Conservation (phyloP, 2,329 filamentous ascomycete genomes). For the Neurospora sp. region DNA sequence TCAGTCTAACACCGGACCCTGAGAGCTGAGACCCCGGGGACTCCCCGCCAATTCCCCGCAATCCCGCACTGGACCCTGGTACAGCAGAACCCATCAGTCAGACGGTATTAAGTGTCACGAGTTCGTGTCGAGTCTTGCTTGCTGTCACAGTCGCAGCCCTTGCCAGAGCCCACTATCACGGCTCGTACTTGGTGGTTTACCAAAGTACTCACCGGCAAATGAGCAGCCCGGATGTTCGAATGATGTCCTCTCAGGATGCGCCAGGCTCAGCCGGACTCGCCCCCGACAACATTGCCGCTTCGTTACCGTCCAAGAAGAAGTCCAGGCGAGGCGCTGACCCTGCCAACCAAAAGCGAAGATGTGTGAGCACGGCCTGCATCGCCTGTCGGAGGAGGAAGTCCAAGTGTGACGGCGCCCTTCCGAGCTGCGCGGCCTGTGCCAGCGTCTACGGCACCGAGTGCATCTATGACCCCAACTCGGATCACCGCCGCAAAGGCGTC, state of each 20-base stretch:
- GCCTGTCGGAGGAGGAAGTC: slow-evolving; percentile 71
- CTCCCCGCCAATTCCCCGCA: background rate
- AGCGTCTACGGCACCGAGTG: slow-evolving; percentile 88
- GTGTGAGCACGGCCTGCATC: slow-evolving; percentile 76
- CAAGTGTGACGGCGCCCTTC: slow-evolving; percentile 85
- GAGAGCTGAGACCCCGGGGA: background rate
- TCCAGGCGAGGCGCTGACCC: slow-evolving; percentile 37
- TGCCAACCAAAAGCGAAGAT: slow-evolving; percentile 55
- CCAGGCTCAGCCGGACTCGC: background rate
- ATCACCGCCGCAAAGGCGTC: slow-evolving; percentile 91
- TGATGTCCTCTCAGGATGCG: background rate
- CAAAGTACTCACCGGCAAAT: background rate
- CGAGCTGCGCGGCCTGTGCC: slow-evolving; percentile 89
- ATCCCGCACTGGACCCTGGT: background rate
- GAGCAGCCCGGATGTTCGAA: background rate
- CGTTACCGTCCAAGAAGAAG: slow-evolving; percentile 33
- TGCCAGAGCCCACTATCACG: background rate
- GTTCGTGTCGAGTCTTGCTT: background rate
- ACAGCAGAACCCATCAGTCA: background rate
- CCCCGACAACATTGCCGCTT: background rate
- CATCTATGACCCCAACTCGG: slow-evolving; percentile 91
- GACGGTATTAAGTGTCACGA: background rate
- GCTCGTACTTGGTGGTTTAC: background rate
- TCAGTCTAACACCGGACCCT: background rate
- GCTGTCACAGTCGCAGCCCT: background rate